Conservation (phyloP, 345 rosid genomes). For the Sisymbrium altissimum region DNA sequence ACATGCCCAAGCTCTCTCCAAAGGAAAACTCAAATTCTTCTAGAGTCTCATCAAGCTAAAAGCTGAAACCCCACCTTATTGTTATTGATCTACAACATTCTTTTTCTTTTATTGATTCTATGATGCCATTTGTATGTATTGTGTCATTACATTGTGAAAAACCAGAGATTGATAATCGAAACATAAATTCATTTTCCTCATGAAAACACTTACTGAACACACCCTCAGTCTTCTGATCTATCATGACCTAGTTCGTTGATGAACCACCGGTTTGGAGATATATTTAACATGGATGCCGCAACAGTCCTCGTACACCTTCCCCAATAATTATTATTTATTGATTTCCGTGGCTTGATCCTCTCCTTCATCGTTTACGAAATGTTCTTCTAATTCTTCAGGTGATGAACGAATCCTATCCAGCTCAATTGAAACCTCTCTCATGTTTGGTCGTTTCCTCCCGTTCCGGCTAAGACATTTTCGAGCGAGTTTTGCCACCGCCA, state of each 20-base stretch:
- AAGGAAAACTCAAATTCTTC: constrained; percentile 59
- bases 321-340: too few relatives aligned
- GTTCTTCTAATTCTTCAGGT: not conserved
- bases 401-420: constrained; percentile 25
- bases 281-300: not conserved
- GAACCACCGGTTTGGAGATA: not conserved
- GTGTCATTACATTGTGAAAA: constrained; percentile 1
- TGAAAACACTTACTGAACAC: not conserved
- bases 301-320: not conserved
- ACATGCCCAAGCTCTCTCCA: constrained; percentile 44
- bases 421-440: constrained; percentile 39
- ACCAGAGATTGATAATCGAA: not conserved
- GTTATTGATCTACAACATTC: constrained; percentile 3
- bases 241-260: not conserved
- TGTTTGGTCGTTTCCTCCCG: constrained; percentile 39
- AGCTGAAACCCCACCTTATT: constrained; percentile 15
- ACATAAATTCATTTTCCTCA: not conserved
- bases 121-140: constrained; percentile 3
- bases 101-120: not conserved
- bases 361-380: not conserved
- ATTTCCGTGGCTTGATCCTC: not conserved
- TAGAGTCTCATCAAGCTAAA: constrained; percentile 9
- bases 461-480: constrained; percentile 29
- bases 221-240: not conserved
- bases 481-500: constrained; percentile 31